These are phyloP conservation scores for Colletotrichum cordylinicola DNA, from an alignment of 2,329 filamentous ascomycete species.

Conservation along the genomic window DNA sequence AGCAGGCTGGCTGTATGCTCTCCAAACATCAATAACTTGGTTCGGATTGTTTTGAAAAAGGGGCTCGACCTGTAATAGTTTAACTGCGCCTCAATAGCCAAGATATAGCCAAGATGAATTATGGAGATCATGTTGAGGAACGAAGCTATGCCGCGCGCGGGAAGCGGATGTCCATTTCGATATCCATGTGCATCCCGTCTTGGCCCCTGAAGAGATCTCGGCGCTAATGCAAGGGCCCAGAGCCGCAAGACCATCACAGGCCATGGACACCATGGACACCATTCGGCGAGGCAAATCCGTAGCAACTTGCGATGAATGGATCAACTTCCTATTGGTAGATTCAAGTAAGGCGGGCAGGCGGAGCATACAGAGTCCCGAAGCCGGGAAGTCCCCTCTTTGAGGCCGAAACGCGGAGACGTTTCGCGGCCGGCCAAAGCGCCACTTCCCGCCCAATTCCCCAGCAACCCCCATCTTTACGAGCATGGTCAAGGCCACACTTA, in stretches of 20 bases:
- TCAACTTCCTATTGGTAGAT: neutral
- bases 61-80: neutral
- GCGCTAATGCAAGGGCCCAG: neutral
- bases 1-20: neutral
- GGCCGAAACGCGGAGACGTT: constrained; percentile 14
- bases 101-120: neutral
- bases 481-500: neutral
- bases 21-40: neutral
- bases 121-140: neutral
- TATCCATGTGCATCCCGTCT: neutral
- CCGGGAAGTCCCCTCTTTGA: constrained; percentile 1
- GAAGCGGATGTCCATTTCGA: neutral
- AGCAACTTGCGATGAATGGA: neutral
- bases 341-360: neutral
- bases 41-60: neutral
- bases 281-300: neutral
- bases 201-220: neutral
- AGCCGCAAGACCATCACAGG: neutral
- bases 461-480: neutral
- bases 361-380: neutral
- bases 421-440: constrained; percentile 19
- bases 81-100: neutral
- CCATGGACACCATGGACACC: neutral
- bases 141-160: neutral
- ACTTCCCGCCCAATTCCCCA: neutral